These are phyloP conservation scores for Helotiales sp. DNA, from an alignment of 2,329 filamentous ascomycete genomes.

Conservation along the genomic window DNA sequence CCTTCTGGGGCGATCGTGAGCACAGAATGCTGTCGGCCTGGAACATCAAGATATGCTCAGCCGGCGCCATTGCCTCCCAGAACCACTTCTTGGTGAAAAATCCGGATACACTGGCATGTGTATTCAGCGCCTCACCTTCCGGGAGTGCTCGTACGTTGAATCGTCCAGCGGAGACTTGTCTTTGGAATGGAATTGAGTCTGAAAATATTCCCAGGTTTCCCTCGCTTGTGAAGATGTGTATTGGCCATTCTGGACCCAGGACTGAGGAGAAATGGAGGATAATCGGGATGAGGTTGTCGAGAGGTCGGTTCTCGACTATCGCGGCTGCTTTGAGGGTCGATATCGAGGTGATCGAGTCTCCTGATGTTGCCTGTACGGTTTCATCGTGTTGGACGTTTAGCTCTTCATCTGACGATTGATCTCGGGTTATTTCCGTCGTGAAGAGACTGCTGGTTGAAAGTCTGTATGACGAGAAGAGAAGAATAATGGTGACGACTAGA, in stretches of 20 bases:
- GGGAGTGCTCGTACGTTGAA: conserved; percentile 39
- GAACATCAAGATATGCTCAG: conserved; percentile 33
- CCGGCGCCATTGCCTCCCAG: conserved; percentile 35
- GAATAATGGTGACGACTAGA: too few species aligned
- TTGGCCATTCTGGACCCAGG: conserved; percentile 43
- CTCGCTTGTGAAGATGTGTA: conserved; percentile 40
- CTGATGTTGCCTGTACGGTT: too few species aligned
- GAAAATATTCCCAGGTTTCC: neutral
- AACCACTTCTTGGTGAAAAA: conserved; percentile 32
- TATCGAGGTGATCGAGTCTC: too few species aligned
- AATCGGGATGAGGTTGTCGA: conserved; percentile 34
- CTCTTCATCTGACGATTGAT: too few species aligned
- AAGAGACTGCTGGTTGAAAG: too few species aligned
- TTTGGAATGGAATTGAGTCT: conserved; percentile 28
- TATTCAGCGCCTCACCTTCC: conserved; percentile 31
- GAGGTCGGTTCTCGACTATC: conserved; percentile 36
- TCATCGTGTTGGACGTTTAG: too few species aligned
- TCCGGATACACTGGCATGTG: conserved; percentile 36
- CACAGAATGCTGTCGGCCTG: conserved; percentile 35
- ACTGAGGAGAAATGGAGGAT: conserved; percentile 39
- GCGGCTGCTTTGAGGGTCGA: conserved; percentile 37
- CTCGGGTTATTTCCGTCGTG: too few species aligned
- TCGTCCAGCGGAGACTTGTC: conserved; percentile 31
- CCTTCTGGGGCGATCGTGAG: conserved; percentile 22
- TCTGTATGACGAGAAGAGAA: too few species aligned